Evolutionary conservation across 2,329 filamentous ascomycete genomes (phyloP).

Genomic region (Cryphonectria carpinicola): DNA sequence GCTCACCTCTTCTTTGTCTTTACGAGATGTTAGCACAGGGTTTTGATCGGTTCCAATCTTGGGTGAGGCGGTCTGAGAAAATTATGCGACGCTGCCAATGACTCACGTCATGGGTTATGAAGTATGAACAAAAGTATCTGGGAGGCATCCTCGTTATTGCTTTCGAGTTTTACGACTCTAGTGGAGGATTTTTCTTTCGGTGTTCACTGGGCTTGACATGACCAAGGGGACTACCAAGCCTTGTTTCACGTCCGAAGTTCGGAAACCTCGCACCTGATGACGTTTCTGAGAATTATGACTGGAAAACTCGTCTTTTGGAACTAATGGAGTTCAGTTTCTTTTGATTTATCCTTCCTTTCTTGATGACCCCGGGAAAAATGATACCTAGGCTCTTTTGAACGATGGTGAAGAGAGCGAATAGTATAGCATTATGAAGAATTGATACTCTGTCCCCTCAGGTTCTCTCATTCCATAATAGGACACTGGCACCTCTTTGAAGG

Average conservation of each 20-base stretch:
- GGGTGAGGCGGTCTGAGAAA: neutral
- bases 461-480: neutral
- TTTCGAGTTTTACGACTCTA: neutral
- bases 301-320: neutral
- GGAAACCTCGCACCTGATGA: neutral
- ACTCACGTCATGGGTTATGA: conserved; percentile 13
- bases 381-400: neutral
- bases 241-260: neutral
- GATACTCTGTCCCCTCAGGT: neutral
- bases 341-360: neutral
- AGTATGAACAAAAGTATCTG: conserved; percentile 12
- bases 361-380: neutral
- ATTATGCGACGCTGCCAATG: conserved; percentile 3
- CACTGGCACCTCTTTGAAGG: neutral
- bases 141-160: conserved; percentile 1
- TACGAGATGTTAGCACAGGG: neutral
- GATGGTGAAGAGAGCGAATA: neutral
- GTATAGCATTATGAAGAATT: neutral
- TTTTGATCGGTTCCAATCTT: neutral
- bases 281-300: neutral
- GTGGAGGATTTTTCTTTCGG: neutral
- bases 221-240: neutral
- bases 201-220: neutral
- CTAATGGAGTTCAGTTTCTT: neutral
- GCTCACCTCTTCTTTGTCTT: neutral